Base-by-base conservation (phyloP, 2,329 filamentous ascomycete genomes). In the Sphaerulina vaccinii region DNA sequence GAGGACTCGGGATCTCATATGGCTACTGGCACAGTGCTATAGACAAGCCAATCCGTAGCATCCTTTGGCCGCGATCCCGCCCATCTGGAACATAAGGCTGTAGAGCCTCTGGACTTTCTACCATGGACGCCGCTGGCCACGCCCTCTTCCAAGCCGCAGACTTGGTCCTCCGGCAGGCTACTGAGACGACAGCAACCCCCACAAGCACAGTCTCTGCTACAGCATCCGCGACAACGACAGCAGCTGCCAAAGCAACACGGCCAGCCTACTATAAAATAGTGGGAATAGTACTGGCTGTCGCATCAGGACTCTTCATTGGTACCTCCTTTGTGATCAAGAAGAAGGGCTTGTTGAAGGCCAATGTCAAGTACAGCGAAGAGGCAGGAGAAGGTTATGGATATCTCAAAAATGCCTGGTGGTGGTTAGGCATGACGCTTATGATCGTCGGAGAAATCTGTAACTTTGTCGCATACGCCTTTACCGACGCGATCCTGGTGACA, bases 381-480 rank as follows among this genome's bases (percentile, higher is more conserved):
- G 91, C 93, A 0, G 93, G 93, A 54, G 92, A 97, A 71, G 93
- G 93, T 51, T 97, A 97, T 70, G 91, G 92, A 56, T 99, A 97
- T 70, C 82, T 99, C 63, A 96, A 95, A 75, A 97, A 97, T 66
- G 78, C 78, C 16, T 96, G 82, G 76, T 99, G 93, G 93, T 99
- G 93, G 93, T 71, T 76, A 1, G 93, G 93, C 62, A 97, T 99
- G 93, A 90, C 77, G 0, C 79, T 97, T 53, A 97, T 99, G 93
- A 96, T 97, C 62, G 65, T 97, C 37, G 93, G 93, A 62, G 93
- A 99, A 72, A 83, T 96, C 51, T 95, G 90, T 81, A 99, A 99
- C 73, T 95, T 97, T 69, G 89, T 92, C 68, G 93, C 93, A 48
- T 97, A 97, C 68, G 89, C 90, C 51, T 97, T 97, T 65, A 93